Base-by-base conservation (phyloP, 495 filamentous ascomycete species). In the Astrothelium macrocarpum region DNA sequence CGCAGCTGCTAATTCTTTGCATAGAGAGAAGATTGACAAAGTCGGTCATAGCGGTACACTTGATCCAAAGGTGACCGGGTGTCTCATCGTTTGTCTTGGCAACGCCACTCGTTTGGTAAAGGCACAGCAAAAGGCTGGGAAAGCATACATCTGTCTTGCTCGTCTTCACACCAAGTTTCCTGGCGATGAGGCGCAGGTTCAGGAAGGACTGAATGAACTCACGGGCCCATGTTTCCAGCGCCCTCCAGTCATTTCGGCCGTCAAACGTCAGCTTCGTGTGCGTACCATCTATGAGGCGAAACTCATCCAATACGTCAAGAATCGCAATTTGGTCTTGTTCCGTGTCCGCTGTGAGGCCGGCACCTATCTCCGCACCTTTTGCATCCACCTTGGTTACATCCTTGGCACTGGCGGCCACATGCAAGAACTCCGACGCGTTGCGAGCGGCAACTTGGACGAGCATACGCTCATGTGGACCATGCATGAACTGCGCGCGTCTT, bases 261-360 rank as follows among this genome's bases (percentile, higher is more conserved):
- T 98, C 72, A 98, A 98, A 86, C 87, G 94, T 74, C 91, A 96
- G 78, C 83, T 98, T 60, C 93, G 94, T 79, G 93, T 97, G 72
- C 86, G 94, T 74, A 96, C 94, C 12, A 96, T 97, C 71, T 87
- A 97, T 76, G 89, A 97, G 78, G 91, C 88, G 81, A 92, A 92
- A 77, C 79, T 96, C 36, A 87, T 91, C 70, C 93, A 98, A 77
- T 98, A 96, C 72, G 94, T 97, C 77, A 96, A 97, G 74, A 91
- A 97, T 63, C 85, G 94, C 65, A 90, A 97, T 72, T 83, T 98
- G n/a, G 95, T 88, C 75, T 91, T 97, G 34, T 98, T 98, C 84
- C 97, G 94, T 94, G 95, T 97, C 64, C 93, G 89, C 76, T 98
- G 94, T 75, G 94, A 98, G 77, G 94, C 94, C 65, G 94, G 94